phyloP scores from a whole-genome alignment of 1,139 yeast species.

The Pichia terricola region DNA sequence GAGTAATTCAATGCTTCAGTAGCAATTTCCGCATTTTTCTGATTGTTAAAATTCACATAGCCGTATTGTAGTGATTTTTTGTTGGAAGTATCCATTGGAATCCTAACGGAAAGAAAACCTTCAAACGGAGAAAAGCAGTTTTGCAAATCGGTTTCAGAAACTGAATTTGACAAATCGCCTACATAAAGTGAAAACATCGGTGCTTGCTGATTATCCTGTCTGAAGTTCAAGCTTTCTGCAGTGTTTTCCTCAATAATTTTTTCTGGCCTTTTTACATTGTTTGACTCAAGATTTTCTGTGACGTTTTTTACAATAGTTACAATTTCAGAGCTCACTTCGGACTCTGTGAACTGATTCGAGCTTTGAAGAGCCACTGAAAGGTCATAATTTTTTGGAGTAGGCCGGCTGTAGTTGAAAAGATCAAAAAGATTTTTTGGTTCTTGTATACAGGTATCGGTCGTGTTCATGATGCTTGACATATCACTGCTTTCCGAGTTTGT shows the following conservation, averaged over 20 bases:
- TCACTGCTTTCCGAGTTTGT: not conserved
- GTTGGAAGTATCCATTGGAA: slow-evolving; percentile 33
- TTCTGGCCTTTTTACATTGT: no score
- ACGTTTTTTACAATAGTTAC: slow-evolving; percentile 7
- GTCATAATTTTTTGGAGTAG: no score
- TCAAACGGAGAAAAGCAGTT: slow-evolving; percentile 28
- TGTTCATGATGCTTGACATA: slow-evolving; percentile 1
- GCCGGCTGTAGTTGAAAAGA: slow-evolving; percentile 1
- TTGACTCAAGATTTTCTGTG: no score
- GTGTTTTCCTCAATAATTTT: no score
- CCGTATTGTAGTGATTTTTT: slow-evolving; percentile 41
- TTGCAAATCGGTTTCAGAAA: slow-evolving; percentile 32
- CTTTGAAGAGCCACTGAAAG: no score
- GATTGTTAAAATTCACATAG: slow-evolving; percentile 34
- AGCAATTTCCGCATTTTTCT: slow-evolving; percentile 32
- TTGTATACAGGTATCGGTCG: slow-evolving; percentile 2
- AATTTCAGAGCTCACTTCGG: slow-evolving; percentile 10
- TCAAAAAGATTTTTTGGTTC: slow-evolving; percentile 3
- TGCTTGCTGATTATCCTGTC: slow-evolving; percentile 6
- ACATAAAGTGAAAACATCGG: slow-evolving; percentile 31
- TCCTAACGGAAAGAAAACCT: slow-evolving; percentile 36
- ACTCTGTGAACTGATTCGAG: no score
- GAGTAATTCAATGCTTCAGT: slow-evolving; percentile 37
- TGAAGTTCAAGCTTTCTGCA: no score
- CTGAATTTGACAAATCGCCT: slow-evolving; percentile 35